These are phyloP conservation scores for Podila clonocystis DNA, from an alignment of 192 early-diverging fungal species.

Conservation along the genomic window DNA sequence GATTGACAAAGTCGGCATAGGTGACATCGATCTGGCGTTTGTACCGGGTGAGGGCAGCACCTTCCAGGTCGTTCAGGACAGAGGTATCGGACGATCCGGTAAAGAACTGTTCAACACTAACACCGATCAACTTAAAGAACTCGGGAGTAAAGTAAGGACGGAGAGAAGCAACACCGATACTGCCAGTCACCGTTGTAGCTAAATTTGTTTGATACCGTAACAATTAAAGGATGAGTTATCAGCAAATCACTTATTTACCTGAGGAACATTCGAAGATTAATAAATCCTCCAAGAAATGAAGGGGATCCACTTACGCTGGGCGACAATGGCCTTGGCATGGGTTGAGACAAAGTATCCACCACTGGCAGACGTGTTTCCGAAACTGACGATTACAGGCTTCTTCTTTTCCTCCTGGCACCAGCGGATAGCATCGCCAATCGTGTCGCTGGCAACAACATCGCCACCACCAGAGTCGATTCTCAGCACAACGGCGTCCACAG, in stretches of 20 bases:
- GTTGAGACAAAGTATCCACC: slow-evolving; percentile 70
- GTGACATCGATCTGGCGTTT: slow-evolving; percentile 55
- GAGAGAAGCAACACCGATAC: slow-evolving; percentile 74
- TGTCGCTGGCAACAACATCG: slow-evolving; percentile 72
- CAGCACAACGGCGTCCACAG: slow-evolving; percentile 69
- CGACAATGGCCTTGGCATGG: slow-evolving; percentile 66
- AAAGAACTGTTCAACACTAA: slow-evolving; percentile 67
- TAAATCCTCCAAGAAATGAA: background rate
- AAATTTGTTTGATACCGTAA: background rate
- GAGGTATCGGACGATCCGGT: slow-evolving; percentile 60
- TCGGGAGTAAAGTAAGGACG: slow-evolving; percentile 64
- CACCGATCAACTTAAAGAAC: slow-evolving; percentile 66
- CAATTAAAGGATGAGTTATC: too few species aligned
- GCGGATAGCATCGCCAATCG: slow-evolving; percentile 69
- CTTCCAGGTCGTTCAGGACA: slow-evolving; percentile 58
- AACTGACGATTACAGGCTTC: slow-evolving; percentile 75
- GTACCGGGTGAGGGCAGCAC: slow-evolving; percentile 57
- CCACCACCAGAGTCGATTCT: slow-evolving; percentile 80
- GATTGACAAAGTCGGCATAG: slow-evolving; percentile 65
- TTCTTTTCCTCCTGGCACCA: slow-evolving; percentile 60
- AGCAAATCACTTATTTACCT: background rate
- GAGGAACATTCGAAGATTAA: too few species aligned
- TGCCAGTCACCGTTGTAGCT: slow-evolving; percentile 75
- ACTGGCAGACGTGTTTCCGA: slow-evolving; percentile 65
- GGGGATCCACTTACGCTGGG: slow-evolving; percentile 47